phyloP scores from a whole-genome alignment of 177 flowering plant species.

The Vitis hybrid region DNA sequence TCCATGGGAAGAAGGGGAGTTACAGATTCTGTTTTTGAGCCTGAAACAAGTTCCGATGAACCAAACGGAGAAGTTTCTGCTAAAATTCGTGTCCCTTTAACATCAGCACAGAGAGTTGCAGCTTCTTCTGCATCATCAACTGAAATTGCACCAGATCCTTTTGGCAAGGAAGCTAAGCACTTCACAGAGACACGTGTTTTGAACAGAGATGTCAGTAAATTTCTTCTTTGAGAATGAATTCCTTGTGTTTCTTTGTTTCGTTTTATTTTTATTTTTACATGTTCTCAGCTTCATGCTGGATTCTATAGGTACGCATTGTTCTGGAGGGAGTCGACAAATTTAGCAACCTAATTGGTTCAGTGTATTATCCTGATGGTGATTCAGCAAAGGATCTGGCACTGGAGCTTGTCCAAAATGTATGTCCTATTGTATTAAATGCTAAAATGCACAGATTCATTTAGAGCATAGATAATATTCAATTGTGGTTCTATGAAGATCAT shows the following conservation, averaged over 20 bases:
- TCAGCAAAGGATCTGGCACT: slow-evolving; percentile 81
- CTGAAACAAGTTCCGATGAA: slow-evolving; percentile 44
- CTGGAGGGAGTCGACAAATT: slow-evolving; percentile 92
- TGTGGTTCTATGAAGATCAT: too few relatives aligned
- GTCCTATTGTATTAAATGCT: slow-evolving; percentile 12
- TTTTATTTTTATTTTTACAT: not conserved
- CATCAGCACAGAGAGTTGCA: slow-evolving; percentile 89
- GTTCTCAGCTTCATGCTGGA: slow-evolving; percentile 18
- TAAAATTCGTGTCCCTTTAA: slow-evolving; percentile 60
- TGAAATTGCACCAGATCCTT: slow-evolving; percentile 70
- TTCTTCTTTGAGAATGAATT: not conserved
- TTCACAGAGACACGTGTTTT: slow-evolving; percentile 85
- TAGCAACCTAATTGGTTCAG: slow-evolving; percentile 87
- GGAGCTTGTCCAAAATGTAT: slow-evolving; percentile 92
- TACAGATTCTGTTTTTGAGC: slow-evolving; percentile 39
- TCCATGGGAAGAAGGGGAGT: slow-evolving; percentile 74
- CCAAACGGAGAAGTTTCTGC: slow-evolving; percentile 64
- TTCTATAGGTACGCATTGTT: slow-evolving; percentile 83
- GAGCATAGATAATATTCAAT: not conserved
- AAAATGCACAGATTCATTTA: not conserved
- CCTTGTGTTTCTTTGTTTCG: not conserved
- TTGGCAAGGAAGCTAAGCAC: slow-evolving; percentile 85
- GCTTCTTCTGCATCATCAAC: slow-evolving; percentile 44
- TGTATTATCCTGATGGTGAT: slow-evolving; percentile 89
- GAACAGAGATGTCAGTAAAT: slow-evolving; percentile 70